Conservation (phyloP, 2,329 filamentous ascomycete genomes). For the Aspergillus fumigatus region DNA sequence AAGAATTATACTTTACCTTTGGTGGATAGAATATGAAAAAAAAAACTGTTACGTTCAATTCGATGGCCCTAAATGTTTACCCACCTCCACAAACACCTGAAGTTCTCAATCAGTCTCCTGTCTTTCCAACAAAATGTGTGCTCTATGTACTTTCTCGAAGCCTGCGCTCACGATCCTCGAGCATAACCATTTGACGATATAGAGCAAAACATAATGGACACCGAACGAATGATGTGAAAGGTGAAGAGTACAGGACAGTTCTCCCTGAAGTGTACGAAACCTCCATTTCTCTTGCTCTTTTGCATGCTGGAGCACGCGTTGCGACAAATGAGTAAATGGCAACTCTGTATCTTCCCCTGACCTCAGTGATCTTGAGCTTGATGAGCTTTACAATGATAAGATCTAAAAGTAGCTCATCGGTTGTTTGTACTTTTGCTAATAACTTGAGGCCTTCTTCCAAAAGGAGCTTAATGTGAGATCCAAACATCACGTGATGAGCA, state of each 20-base stretch:
- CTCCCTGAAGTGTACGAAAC: background rate
- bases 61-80: background rate
- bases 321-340: background rate
- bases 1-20: conserved; percentile 5
- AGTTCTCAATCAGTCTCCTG: background rate
- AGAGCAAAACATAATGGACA: background rate
- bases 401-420: background rate
- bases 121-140: background rate
- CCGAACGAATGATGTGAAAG: background rate
- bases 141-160: background rate
- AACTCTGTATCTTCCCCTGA: background rate
- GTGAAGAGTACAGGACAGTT: background rate
- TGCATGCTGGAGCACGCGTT: background rate
- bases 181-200: background rate
- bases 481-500: background rate
- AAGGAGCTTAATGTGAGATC: background rate
- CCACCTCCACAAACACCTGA: background rate
- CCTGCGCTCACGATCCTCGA: background rate
- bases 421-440: too few species aligned
- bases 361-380: background rate
- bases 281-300: background rate
- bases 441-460: background rate
- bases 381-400: background rate
- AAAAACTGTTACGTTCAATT: background rate
- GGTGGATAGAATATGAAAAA: conserved; percentile 5